Evolutionary conservation across 2,329 filamentous ascomycete species (phyloP).

Genomic region (Mollisiaceae sp.): DNA sequence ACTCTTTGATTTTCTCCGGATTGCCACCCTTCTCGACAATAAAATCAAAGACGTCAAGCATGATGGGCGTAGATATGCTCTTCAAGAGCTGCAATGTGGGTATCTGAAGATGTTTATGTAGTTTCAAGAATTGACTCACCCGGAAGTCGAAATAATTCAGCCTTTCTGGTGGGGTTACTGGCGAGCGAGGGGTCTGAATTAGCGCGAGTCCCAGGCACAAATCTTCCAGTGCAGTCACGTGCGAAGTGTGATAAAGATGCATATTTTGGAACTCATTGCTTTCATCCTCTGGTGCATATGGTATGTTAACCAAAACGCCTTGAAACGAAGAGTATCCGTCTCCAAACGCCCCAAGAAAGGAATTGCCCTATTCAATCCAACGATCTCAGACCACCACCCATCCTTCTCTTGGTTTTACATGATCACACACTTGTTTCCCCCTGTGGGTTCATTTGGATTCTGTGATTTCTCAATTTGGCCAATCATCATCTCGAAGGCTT

Average conservation of each 20-base stretch:
- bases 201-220: not conserved
- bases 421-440: constrained; percentile 78
- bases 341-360: constrained; percentile 6
- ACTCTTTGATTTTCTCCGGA: constrained; percentile 89
- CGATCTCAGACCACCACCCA: constrained; percentile 5
- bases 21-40: constrained; percentile 88
- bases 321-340: not conserved
- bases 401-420: constrained; percentile 64
- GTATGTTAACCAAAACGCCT: constrained; percentile 1
- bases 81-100: constrained; percentile 4
- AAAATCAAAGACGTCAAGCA: constrained; percentile 81
- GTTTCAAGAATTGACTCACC: constrained; percentile 9
- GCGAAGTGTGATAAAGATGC: not conserved
- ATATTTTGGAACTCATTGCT: not conserved
- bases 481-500: constrained; percentile 93
- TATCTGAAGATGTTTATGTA: constrained; percentile 1
- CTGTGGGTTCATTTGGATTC: constrained; percentile 83
- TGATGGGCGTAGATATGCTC: constrained; percentile 44
- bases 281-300: constrained; percentile 5
- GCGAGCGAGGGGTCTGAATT: not conserved
- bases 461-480: constrained; percentile 93
- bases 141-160: constrained; percentile 11
- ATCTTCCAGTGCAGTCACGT: not conserved
- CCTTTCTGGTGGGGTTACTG: constrained; percentile 1
- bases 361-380: not conserved